Conservation (phyloP, 148 eudicot genomes). For the Persicaria maculosa region DNA sequence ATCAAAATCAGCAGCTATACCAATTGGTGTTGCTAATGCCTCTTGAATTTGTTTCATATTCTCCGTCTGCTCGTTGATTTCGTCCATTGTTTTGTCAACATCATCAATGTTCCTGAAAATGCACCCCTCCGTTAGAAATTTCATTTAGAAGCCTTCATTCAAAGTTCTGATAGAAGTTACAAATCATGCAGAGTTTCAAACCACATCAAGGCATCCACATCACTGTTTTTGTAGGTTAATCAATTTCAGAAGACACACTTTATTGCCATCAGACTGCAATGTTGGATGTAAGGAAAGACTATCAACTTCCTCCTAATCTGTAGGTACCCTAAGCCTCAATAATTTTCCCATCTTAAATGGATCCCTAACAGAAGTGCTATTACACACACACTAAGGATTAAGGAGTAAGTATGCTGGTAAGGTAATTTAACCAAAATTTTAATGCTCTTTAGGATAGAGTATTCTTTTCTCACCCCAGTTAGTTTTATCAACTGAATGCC, state of each 20-base stretch:
- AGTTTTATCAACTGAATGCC: not conserved
- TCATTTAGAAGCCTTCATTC: not conserved
- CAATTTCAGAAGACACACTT: not conserved
- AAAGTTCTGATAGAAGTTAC: not conserved
- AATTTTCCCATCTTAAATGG: not conserved
- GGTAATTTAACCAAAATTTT: not conserved
- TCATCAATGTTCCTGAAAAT: constrained; percentile 43
- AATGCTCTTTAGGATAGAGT: not conserved
- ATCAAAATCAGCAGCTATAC: constrained; percentile 34
- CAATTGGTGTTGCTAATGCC: constrained; percentile 30
- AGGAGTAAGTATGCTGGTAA: not conserved
- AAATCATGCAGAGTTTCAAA: not conserved
- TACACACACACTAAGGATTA: not conserved
- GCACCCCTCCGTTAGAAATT: not conserved
- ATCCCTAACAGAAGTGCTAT: not conserved
- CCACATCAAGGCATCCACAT: not conserved
- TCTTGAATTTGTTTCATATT: constrained; percentile 36
- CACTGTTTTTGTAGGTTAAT: not conserved
- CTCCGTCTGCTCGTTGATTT: constrained; percentile 33
- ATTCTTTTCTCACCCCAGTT: not conserved
- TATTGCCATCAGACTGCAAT: not conserved
- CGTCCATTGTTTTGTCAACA: constrained; percentile 37
- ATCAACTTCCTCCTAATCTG: not conserved
- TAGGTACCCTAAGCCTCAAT: not conserved
- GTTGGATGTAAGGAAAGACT: not conserved